phyloP scores from a whole-genome alignment of 2,329 filamentous ascomycete species.

The Paracoccidioides lutzii region DNA sequence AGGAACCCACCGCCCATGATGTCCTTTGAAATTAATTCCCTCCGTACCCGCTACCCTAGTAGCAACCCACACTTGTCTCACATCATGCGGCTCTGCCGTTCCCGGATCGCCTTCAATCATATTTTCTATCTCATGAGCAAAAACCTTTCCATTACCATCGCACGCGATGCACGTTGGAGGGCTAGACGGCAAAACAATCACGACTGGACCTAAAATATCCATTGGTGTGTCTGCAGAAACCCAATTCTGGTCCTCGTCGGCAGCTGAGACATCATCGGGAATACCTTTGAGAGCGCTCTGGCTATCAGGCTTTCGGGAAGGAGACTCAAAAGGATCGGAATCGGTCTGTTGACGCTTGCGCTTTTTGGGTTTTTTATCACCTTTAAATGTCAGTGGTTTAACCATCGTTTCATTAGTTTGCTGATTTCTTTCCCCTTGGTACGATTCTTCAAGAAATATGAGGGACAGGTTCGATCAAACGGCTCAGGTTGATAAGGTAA shows the following conservation, averaged over 20 bases:
- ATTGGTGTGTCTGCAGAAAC: conserved; percentile 62
- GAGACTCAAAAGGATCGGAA: conserved; percentile 28
- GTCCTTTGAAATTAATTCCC: conserved; percentile 72
- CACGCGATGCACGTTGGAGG: conserved; percentile 64
- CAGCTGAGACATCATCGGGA: conserved; percentile 27
- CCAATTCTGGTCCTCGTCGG: conserved; percentile 69
- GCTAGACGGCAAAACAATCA: conserved; percentile 68
- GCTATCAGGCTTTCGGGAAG: conserved; percentile 26
- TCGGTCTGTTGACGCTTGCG: conserved; percentile 57
- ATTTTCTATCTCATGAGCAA: conserved; percentile 70
- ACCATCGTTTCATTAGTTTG: conserved; percentile 31
- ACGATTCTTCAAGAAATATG: too few relatives aligned
- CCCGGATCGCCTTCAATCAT: conserved; percentile 67
- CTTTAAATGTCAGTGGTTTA: conserved; percentile 87
- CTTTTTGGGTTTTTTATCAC: conserved; percentile 91
- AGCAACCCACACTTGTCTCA: conserved; percentile 89
- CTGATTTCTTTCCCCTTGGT: neutral
- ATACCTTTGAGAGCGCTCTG: conserved; percentile 12
- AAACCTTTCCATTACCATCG: conserved; percentile 78
- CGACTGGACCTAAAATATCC: conserved; percentile 69
- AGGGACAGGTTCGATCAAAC: too few relatives aligned
- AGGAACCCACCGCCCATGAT: conserved; percentile 58
- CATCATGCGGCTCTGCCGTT: conserved; percentile 91
- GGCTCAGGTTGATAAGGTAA: too few relatives aligned
- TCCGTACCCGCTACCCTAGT: conserved; percentile 73